phyloP scores from a whole-genome alignment of 2,329 filamentous ascomycete genomes.

The Ustilaginoidea virens region DNA sequence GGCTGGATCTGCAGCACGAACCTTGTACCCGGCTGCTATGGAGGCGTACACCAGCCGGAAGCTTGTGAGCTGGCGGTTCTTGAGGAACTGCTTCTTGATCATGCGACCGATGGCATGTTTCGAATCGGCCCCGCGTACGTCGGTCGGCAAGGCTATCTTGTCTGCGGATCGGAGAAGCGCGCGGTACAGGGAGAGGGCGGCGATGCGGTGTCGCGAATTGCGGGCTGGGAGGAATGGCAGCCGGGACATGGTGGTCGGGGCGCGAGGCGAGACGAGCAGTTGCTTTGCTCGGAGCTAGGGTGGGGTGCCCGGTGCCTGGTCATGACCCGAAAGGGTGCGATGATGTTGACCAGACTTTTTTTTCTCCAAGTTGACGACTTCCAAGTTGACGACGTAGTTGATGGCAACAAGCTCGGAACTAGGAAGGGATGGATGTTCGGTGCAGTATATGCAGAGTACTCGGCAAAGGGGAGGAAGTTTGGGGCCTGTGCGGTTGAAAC shows the following conservation, averaged over 20 bases:
- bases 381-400: too few species aligned
- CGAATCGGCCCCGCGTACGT: conserved; percentile 11
- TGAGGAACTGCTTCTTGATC: conserved; percentile 45
- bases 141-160: conserved; percentile 34
- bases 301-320: too few species aligned
- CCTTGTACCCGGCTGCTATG: conserved; percentile 54
- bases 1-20: conserved; percentile 10
- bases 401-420: too few species aligned
- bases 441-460: too few species aligned
- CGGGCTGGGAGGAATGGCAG: conserved; percentile 29
- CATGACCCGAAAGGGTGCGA: too few species aligned
- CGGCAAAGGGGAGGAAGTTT: too few species aligned
- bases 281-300: too few species aligned
- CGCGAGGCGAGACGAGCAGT: too few species aligned
- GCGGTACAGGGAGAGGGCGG: conserved; percentile 55
- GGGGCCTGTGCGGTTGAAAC: too few species aligned
- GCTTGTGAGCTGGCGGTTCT: conserved; percentile 42
- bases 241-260: conserved; percentile 13
- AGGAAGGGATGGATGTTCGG: too few species aligned
- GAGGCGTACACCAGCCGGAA: conserved; percentile 43
- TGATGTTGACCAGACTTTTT: too few species aligned
- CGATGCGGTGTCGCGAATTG: conserved; percentile 35
- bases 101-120: conserved; percentile 24
- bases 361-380: too few species aligned
- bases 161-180: conserved; percentile 47